These are phyloP conservation scores for Pleoardoris graminearum DNA, from an alignment of 2,329 filamentous ascomycete genomes.

Conservation along the genomic window DNA sequence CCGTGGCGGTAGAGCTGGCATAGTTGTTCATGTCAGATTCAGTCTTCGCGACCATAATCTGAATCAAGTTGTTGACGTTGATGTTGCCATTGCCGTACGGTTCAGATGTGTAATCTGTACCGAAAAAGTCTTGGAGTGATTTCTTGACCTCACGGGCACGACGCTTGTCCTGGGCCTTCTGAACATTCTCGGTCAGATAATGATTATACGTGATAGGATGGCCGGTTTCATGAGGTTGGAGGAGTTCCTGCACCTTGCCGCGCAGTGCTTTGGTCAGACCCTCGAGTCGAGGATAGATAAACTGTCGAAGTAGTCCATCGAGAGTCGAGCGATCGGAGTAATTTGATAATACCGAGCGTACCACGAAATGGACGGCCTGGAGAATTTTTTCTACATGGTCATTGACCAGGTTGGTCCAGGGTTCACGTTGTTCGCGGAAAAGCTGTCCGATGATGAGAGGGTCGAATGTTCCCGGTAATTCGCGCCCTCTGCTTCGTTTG, in stretches of 20 bases:
- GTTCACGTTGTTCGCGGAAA: conserved; percentile 24
- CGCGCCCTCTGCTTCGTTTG: conserved; percentile 20
- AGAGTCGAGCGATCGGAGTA: conserved; percentile 9
- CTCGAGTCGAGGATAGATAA: conserved; percentile 12
- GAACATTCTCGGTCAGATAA: conserved; percentile 41
- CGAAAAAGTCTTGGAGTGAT: conserved; percentile 16
- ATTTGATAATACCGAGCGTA: conserved; percentile 9
- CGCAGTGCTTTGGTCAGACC: conserved; percentile 7
- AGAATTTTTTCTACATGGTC: conserved; percentile 6
- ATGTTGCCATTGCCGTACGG: neutral
- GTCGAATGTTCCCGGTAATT: conserved; percentile 28
- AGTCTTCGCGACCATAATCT: conserved; percentile 15
- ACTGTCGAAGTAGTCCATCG: conserved; percentile 1
- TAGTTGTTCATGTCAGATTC: conserved; percentile 36
- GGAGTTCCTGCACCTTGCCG: conserved; percentile 17
- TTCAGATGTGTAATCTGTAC: conserved; percentile 6
- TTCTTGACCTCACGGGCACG: conserved; percentile 17
- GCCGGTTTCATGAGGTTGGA: conserved; percentile 18
- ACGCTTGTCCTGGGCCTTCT: conserved; percentile 30
- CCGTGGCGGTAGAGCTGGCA: conserved; percentile 32
- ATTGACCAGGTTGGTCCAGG: conserved; percentile 17
- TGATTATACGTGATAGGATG: conserved; percentile 46
- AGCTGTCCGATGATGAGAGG: conserved; percentile 26
- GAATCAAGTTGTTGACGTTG: conserved; percentile 16
- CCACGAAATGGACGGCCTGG: conserved; percentile 5